Evolutionary conservation across 495 filamentous ascomycete genomes (phyloP).

Genomic region (Alectoria sarmentosa): DNA sequence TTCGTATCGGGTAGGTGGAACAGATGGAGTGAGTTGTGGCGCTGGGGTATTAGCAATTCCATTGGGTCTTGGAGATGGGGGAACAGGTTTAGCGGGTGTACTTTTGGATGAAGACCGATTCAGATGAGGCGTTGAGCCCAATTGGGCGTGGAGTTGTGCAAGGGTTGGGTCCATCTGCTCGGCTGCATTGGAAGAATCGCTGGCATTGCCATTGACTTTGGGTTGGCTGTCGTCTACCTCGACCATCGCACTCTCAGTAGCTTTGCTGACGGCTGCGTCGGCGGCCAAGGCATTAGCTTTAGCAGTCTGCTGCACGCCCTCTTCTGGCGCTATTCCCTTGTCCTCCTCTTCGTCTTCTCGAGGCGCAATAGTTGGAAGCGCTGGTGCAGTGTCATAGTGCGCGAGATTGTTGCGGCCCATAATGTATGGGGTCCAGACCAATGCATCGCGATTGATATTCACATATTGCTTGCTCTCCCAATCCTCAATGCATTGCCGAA

Average conservation of each 20-base stretch:
- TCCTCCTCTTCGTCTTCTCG: conserved; percentile 62
- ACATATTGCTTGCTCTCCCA: conserved; percentile 85
- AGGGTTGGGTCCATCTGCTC: conserved; percentile 18
- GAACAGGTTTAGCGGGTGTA: conserved; percentile 9
- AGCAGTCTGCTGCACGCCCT: conserved; percentile 32
- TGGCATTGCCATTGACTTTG: conserved; percentile 29
- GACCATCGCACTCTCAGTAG: conserved; percentile 22
- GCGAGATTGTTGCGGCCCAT: conserved; percentile 84
- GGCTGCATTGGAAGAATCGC: conserved; percentile 17
- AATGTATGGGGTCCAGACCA: conserved; percentile 96
- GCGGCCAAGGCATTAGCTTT: conserved; percentile 19
- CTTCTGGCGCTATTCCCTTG: conserved; percentile 46
- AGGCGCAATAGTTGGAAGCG: conserved; percentile 81
- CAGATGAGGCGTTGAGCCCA: conserved; percentile 9
- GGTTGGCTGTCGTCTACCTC: conserved; percentile 23
- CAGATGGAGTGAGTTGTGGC: conserved; percentile 5
- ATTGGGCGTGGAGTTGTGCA: conserved; percentile 18
- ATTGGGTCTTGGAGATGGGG: conserved; percentile 11
- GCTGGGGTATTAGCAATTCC: conserved; percentile 4
- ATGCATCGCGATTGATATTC: conserved; percentile 67
- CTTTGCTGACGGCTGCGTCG: conserved; percentile 20
- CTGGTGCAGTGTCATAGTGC: conserved; percentile 73
- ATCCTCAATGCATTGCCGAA: conserved; percentile 72
- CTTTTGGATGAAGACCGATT: conserved; percentile 8
- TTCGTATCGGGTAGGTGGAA: conserved; percentile 29